A percentile compares a stretch with the other conserved stretches of the same genome.
Evolutionary conservation across 768 basidiomycete genomes (phyloP).

Genomic region (Psilocybe azurescens): DNA sequence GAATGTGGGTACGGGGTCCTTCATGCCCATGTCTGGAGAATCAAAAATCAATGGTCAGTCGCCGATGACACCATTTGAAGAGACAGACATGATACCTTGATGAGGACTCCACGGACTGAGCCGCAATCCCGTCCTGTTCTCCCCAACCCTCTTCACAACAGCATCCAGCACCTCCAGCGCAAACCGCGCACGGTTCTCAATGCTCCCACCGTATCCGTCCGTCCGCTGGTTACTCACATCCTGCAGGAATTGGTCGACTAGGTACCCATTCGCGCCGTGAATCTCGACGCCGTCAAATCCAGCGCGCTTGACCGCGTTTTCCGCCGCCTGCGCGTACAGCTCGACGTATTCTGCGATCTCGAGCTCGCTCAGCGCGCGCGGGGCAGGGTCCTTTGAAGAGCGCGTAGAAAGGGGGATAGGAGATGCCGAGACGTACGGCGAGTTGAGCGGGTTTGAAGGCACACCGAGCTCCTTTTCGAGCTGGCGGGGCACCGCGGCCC

Average conservation of each 20-base stretch:
- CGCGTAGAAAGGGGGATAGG: constrained; percentile 38
- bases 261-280: constrained; percentile 51
- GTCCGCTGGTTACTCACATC: constrained; percentile 59
- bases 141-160: constrained; percentile 55
- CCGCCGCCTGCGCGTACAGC: constrained; percentile 59
- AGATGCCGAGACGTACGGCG: constrained; percentile 30
- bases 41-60: not conserved
- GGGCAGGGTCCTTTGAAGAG: constrained; percentile 28
- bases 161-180: constrained; percentile 58
- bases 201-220: constrained; percentile 71
- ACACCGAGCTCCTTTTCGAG: constrained; percentile 35
- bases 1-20: constrained; percentile 61
- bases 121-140: constrained; percentile 57
- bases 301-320: constrained; percentile 56
- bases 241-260: constrained; percentile 69
- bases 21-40: constrained; percentile 53
- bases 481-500: constrained; percentile 37
- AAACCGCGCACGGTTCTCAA: constrained; percentile 66
- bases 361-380: constrained; percentile 47
- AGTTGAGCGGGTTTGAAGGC: not conserved
- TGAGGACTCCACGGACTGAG: constrained; percentile 59
- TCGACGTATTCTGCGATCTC: constrained; percentile 57
- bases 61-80: not conserved
- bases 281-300: constrained; percentile 73
- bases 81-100: constrained; percentile 35